These are phyloP conservation scores for Kwoniella botswanensis DNA, from an alignment of 768 basidiomycete genomes.

Conservation along the genomic window DNA sequence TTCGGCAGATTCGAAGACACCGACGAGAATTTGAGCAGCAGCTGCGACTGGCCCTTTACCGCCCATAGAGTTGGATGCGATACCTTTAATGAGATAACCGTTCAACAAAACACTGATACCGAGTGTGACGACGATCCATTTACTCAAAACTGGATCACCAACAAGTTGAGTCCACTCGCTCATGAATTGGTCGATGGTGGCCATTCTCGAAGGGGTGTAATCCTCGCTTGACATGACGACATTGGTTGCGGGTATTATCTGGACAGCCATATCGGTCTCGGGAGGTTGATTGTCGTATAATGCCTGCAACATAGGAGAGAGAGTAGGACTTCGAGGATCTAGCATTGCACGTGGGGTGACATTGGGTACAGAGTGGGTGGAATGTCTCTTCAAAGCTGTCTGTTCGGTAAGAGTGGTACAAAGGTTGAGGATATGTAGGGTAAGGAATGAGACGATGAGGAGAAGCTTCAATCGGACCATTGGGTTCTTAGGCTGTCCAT, in stretches of 20 bases:
- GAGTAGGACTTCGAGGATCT: constrained; percentile 70
- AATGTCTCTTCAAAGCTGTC: constrained; percentile 64
- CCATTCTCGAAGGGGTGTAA: constrained; percentile 55
- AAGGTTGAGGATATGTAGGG: constrained; percentile 88
- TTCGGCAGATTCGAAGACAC: constrained; percentile 46
- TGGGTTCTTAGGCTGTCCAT: constrained; percentile 70
- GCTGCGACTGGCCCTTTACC: constrained; percentile 59
- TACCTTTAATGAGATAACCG: constrained; percentile 82
- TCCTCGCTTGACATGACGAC: constrained; percentile 41
- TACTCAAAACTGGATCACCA: constrained; percentile 89
- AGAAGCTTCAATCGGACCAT: constrained; percentile 86
- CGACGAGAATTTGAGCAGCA: constrained; percentile 60
- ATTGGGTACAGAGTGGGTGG: constrained; percentile 51
- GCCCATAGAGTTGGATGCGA: constrained; percentile 59
- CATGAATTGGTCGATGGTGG: constrained; percentile 83
- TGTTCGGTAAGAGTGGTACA: constrained; percentile 83
- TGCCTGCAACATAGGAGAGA: constrained; percentile 67
- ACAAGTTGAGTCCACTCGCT: constrained; percentile 86
- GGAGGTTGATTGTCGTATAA: constrained; percentile 62
- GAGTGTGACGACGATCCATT: constrained; percentile 90
- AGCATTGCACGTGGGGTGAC: constrained; percentile 59
- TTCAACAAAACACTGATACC: constrained; percentile 86
- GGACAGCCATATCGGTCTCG: constrained; percentile 47
- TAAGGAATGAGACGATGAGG: constrained; percentile 87
- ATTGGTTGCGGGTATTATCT: constrained; percentile 48